These are phyloP conservation scores for Sphaerosporella brunnea DNA, from an alignment of 495 filamentous ascomycete genomes.

Conservation along the genomic window DNA sequence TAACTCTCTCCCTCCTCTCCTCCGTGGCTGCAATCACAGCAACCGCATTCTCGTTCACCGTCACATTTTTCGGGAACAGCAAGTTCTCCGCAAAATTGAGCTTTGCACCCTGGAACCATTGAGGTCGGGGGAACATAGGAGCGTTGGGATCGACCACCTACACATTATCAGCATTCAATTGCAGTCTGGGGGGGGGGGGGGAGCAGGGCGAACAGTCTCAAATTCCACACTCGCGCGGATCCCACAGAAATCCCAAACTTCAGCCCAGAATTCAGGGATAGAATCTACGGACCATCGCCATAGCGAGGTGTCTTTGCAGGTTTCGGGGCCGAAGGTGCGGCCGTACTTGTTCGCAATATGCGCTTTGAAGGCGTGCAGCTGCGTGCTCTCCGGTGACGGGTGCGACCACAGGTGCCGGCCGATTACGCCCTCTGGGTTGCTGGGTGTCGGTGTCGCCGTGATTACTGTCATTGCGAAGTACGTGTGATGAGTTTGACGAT, in stretches of 20 bases:
- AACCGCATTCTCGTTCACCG: constrained; percentile 39
- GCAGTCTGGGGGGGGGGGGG: too few species aligned
- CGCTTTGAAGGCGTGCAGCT: constrained; percentile 53
- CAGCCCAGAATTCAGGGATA: constrained; percentile 60
- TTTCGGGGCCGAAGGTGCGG: constrained; percentile 32
- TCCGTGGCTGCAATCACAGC: constrained; percentile 65
- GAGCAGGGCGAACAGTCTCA: constrained; percentile 1
- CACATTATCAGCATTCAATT: constrained; percentile 37
- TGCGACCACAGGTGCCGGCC: constrained; percentile 49
- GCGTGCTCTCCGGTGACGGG: constrained; percentile 44
- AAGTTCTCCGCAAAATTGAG: constrained; percentile 91
- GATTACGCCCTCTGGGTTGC: too few species aligned
- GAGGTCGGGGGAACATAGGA: constrained; percentile 66
- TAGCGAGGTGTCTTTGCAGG: constrained; percentile 45
- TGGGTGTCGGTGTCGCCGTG: too few species aligned
- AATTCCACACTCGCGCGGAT: constrained; percentile 42
- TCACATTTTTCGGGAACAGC: constrained; percentile 45
- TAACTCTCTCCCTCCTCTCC: constrained; percentile 48
- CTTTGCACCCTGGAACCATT: constrained; percentile 59
- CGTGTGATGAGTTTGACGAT: too few species aligned
- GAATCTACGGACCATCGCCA: constrained; percentile 73
- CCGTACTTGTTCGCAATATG: constrained; percentile 49
- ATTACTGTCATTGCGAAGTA: too few species aligned
- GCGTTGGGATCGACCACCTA: constrained; percentile 51
- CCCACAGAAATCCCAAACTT: constrained; percentile 66